These are phyloP conservation scores for Moesziomyces globuligerus DNA, from an alignment of 1,284 basidiomycete species.

Conservation along the genomic window DNA sequence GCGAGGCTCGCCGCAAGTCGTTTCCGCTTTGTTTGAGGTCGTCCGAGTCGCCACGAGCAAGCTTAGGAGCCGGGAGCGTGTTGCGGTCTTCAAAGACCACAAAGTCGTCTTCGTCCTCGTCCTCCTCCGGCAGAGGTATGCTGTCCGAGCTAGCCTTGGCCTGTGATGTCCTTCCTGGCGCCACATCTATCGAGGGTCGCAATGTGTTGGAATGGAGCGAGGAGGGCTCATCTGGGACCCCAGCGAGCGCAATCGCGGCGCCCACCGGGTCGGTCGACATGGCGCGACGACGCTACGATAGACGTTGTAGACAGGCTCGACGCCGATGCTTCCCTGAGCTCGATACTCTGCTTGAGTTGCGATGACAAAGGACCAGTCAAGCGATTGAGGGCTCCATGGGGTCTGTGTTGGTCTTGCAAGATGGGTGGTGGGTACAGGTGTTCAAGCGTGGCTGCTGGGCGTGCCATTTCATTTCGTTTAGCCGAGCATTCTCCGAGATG, in stretches of 20 bases:
- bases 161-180: not conserved
- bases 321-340: too few species aligned
- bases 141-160: conserved; percentile 34
- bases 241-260: conserved; percentile 51
- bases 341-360: too few species aligned
- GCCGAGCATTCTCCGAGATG: not conserved
- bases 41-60: conserved; percentile 18
- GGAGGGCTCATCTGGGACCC: conserved; percentile 46
- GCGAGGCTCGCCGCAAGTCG: not conserved
- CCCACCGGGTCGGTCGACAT: conserved; percentile 56
- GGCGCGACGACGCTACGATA: too few species aligned
- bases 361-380: too few species aligned
- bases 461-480: not conserved
- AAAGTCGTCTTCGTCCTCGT: conserved; percentile 55
- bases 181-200: conserved; percentile 16
- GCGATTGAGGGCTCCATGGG: too few species aligned
- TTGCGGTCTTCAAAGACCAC: conserved; percentile 50
- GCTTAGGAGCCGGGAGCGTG: conserved; percentile 26
- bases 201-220: conserved; percentile 30
- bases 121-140: conserved; percentile 32
- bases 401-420: not conserved
- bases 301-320: not conserved
- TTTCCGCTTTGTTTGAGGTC: conserved; percentile 5
- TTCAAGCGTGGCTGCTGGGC: conserved; percentile 8
- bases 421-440: too few species aligned